Conservation (phyloP, 1,284 basidiomycete genomes). For the Xerocomus amazonicus region DNA sequence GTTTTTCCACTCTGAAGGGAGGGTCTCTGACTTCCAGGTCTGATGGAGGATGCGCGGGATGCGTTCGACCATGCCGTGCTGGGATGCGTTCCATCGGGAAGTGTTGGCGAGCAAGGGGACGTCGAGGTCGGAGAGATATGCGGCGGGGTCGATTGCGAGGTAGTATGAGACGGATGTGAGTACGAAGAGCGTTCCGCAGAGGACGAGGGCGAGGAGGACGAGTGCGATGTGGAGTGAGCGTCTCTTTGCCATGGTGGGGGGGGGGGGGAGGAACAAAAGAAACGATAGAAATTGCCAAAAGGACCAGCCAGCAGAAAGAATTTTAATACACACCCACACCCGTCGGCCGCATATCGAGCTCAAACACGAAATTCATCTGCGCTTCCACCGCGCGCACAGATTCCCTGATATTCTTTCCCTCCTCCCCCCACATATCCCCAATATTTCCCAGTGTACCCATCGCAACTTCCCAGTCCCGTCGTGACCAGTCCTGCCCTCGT, state of each 20-base stretch:
- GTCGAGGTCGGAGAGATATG: constrained; percentile 79
- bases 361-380: constrained; percentile 50
- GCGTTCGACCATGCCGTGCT: constrained; percentile 60
- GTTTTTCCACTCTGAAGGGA: constrained; percentile 81
- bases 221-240: constrained; percentile 69
- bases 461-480: constrained; percentile 57
- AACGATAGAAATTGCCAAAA: constrained; percentile 1
- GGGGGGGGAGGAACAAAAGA: constrained; percentile 19
- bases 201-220: constrained; percentile 77
- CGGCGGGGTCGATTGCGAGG: constrained; percentile 76
- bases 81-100: constrained; percentile 57
- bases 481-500: constrained; percentile 67
- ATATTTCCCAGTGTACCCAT: constrained; percentile 46
- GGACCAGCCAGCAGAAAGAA: not conserved
- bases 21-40: constrained; percentile 92
- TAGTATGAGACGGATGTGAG: constrained; percentile 90
- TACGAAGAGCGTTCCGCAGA: constrained; percentile 88
- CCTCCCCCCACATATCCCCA: constrained; percentile 52
- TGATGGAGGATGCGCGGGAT: constrained; percentile 96
- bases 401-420: constrained; percentile 47
- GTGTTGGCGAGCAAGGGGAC: constrained; percentile 56
- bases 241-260: constrained; percentile 51
- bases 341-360: constrained; percentile 47
- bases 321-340: constrained; percentile 30
- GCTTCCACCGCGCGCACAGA: constrained; percentile 46